Evolutionary conservation across 768 basidiomycete species (phyloP).

Genomic region (Strobilomyces dryophilus): DNA sequence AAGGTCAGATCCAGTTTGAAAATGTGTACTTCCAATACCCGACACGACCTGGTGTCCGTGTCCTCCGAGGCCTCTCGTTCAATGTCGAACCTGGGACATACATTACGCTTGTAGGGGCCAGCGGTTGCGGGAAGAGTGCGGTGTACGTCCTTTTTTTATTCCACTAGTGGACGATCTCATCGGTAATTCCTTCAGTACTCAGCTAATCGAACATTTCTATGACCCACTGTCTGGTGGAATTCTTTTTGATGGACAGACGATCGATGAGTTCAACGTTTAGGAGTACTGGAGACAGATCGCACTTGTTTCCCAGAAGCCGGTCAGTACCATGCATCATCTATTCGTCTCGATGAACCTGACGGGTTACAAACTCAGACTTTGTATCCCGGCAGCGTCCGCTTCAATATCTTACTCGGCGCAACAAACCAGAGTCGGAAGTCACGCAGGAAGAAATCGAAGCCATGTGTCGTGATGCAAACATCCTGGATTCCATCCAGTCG

Average conservation of each 20-base stretch:
- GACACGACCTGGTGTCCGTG: constrained; percentile 76
- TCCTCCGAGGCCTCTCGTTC: constrained; percentile 72
- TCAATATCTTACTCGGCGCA: too few species aligned
- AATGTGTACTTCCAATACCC: constrained; percentile 89
- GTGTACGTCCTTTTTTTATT: constrained; percentile 41
- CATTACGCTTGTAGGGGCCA: too few species aligned
- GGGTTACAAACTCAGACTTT: too few species aligned
- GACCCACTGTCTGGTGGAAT: constrained; percentile 71
- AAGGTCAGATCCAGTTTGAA: constrained; percentile 72
- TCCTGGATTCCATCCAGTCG: too few species aligned
- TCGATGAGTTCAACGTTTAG: constrained; percentile 59
- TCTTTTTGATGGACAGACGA: constrained; percentile 51
- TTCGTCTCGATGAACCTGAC: too few species aligned
- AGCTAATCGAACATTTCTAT: constrained; percentile 79
- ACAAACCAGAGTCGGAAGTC: too few species aligned
- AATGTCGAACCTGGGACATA: constrained; percentile 57
- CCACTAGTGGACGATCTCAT: background rate
- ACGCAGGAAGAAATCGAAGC: too few species aligned
- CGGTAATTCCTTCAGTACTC: background rate
- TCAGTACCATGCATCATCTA: constrained; percentile 10
- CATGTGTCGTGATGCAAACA: too few species aligned
- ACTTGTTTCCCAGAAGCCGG: constrained; percentile 57
- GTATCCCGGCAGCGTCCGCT: too few species aligned
- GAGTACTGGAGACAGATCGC: constrained; percentile 78
- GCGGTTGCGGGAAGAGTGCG: constrained; percentile 53